Evolutionary conservation across 306 rosid genomes (phyloP).

Genomic region (Vicia sativa): DNA sequence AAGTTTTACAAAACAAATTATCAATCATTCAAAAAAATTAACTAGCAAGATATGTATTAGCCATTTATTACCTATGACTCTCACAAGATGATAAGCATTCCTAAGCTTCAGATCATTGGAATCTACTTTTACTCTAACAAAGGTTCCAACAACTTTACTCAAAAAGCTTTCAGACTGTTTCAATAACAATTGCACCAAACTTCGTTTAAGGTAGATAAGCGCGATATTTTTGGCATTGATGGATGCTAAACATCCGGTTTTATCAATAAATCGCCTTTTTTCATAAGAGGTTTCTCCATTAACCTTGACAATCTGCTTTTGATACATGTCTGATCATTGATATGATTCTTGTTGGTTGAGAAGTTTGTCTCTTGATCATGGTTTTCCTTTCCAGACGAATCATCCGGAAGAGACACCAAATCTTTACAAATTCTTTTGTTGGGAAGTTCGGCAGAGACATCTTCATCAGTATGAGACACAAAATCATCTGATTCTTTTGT

Average conservation of each 20-base stretch:
- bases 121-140: conserved; percentile 46
- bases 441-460: conserved; percentile 36
- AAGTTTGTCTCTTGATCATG: conserved; percentile 23
- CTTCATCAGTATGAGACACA: neutral
- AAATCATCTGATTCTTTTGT: no score
- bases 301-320: conserved; percentile 34
- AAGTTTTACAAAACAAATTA: conserved; percentile 22
- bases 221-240: conserved; percentile 47
- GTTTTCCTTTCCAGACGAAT: conserved; percentile 18
- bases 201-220: conserved; percentile 59
- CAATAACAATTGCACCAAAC: conserved; percentile 55
- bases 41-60: neutral
- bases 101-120: conserved; percentile 39
- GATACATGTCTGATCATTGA: conserved; percentile 19
- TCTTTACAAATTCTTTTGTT: conserved; percentile 32
- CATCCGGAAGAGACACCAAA: conserved; percentile 11
- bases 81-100: conserved; percentile 40
- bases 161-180: conserved; percentile 49
- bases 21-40: conserved; percentile 20
- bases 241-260: conserved; percentile 50
- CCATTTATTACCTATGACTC: conserved; percentile 43
- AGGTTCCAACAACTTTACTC: conserved; percentile 58
- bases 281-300: conserved; percentile 34
- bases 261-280: conserved; percentile 18
- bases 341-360: conserved; percentile 12